Evolutionary conservation across 2,329 filamentous ascomycete species (phyloP).

Genomic region (Colletotrichum cordylinicola): DNA sequence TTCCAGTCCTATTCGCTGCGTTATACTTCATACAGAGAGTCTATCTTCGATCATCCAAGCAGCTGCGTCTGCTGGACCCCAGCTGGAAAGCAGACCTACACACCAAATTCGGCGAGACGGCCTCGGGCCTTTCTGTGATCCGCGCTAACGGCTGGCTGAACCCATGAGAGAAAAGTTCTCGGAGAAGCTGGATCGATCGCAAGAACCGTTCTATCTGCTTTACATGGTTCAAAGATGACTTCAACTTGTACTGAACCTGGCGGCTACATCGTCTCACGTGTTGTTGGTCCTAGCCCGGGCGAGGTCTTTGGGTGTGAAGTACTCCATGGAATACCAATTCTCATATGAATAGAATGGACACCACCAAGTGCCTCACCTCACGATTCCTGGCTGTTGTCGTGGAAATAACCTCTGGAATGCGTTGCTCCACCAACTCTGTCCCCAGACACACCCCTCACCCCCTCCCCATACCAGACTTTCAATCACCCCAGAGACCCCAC

Average conservation of each 20-base stretch:
- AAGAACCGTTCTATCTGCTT: conserved; percentile 38
- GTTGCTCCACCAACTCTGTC: neutral
- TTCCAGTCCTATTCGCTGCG: conserved; percentile 28
- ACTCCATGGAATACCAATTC: neutral
- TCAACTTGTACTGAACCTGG: conserved; percentile 35
- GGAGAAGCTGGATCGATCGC: conserved; percentile 33
- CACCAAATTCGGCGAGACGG: conserved; percentile 59
- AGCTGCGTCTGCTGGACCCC: conserved; percentile 64
- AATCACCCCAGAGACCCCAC: neutral
- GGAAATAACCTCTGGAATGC: neutral
- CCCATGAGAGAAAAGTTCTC: conserved; percentile 33
- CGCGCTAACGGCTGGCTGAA: conserved; percentile 57
- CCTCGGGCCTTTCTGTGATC: conserved; percentile 59
- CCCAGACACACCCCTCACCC: neutral
- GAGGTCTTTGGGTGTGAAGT: too few relatives aligned
- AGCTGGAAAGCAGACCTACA: conserved; percentile 66
- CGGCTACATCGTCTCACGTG: too few relatives aligned
- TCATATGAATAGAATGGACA: neutral
- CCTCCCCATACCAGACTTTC: neutral
- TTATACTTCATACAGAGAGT: conserved; percentile 59
- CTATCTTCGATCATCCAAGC: conserved; percentile 65
- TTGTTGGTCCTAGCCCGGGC: too few relatives aligned
- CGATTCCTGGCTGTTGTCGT: neutral
- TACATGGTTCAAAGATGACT: conserved; percentile 38
- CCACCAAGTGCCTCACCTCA: neutral